phyloP scores from a whole-genome alignment of 2,329 filamentous ascomycete species.

The Neodidymelliopsis sp. region DNA sequence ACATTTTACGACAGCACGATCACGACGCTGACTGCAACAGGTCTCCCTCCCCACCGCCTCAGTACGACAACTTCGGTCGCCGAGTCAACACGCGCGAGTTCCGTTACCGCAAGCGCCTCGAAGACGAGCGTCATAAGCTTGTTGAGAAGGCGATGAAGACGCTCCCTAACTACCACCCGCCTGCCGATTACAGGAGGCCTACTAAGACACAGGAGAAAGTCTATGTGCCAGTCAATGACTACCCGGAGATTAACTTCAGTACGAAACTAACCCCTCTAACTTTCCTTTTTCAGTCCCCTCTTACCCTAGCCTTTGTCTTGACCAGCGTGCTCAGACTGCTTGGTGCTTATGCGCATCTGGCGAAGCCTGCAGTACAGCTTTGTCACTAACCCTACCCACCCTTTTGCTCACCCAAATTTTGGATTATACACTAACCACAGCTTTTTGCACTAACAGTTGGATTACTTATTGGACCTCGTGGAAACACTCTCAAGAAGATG shows the following conservation, averaged over 20 bases:
- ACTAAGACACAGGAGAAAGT: conserved; percentile 99
- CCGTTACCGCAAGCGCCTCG: conserved; percentile 95
- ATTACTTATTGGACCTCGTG: conserved; percentile 99
- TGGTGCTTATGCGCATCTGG: conserved; percentile 38
- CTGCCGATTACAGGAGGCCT: conserved; percentile 96
- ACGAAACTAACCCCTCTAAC: conserved; percentile 97
- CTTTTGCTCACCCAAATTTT: conserved; percentile 46
- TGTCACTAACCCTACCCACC: conserved; percentile 51
- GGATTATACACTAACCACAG: conserved; percentile 85
- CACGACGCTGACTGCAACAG: conserved; percentile 55
- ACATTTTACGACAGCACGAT: too few relatives aligned
- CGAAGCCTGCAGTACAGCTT: conserved; percentile 48
- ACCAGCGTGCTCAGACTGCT: conserved; percentile 52
- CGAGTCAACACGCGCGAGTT: conserved; percentile 99
- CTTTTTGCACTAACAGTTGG: conserved; percentile 90
- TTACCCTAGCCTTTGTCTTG: conserved; percentile 52
- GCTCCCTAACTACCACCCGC: conserved; percentile 99
- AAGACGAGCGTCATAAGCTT: conserved; percentile 98
- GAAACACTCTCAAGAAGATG: conserved; percentile 99
- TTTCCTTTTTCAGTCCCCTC: conserved; percentile 55
- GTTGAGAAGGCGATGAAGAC: conserved; percentile 99
- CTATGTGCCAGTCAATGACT: conserved; percentile 99
- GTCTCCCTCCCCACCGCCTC: conserved; percentile 92
- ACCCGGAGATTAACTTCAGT: conserved; percentile 99
- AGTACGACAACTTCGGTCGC: conserved; percentile 99